These are phyloP conservation scores for Melampsora occidentalis DNA, from an alignment of 1,284 basidiomycete genomes.

Conservation along the genomic window DNA sequence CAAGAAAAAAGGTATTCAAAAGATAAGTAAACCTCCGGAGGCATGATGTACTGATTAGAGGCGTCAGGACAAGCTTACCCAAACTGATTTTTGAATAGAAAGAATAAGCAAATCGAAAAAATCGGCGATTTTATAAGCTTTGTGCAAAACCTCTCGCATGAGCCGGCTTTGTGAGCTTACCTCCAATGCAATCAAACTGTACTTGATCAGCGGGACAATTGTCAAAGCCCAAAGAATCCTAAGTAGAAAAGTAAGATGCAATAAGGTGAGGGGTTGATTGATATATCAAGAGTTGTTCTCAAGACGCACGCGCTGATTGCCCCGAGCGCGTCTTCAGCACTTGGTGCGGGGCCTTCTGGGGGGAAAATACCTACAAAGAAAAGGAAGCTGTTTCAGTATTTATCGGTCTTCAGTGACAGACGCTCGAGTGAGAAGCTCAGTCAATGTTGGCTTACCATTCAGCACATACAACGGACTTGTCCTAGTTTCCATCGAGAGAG, in stretches of 20 bases:
- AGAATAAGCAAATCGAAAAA: not conserved
- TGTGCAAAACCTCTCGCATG: too few species aligned
- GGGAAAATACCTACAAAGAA: conserved; percentile 28
- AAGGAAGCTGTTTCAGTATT: too few species aligned
- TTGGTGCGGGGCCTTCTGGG: conserved; percentile 17
- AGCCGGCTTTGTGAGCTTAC: too few species aligned
- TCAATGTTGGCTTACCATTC: conserved; percentile 31
- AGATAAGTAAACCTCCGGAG: not conserved
- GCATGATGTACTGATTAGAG: too few species aligned
- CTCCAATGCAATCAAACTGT: conserved; percentile 39
- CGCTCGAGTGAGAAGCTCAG: too few species aligned
- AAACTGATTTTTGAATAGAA: conserved; percentile 1
- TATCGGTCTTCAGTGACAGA: too few species aligned
- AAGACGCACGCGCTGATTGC: conserved; percentile 36
- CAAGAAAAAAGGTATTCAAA: not conserved
- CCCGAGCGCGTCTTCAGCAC: conserved; percentile 32
- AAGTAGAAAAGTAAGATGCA: not conserved
- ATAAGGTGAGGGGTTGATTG: not conserved
- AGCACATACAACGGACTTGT: conserved; percentile 42
- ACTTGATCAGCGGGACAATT: conserved; percentile 37
- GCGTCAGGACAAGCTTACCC: not conserved
- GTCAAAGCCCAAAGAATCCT: conserved; percentile 40
- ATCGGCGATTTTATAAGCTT: too few species aligned
- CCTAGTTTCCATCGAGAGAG: not conserved
- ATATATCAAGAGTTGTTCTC: not conserved